phyloP scores from a whole-genome alignment of 371 early-diverging fungal genomes.

The Zancudomyces culisetae region DNA sequence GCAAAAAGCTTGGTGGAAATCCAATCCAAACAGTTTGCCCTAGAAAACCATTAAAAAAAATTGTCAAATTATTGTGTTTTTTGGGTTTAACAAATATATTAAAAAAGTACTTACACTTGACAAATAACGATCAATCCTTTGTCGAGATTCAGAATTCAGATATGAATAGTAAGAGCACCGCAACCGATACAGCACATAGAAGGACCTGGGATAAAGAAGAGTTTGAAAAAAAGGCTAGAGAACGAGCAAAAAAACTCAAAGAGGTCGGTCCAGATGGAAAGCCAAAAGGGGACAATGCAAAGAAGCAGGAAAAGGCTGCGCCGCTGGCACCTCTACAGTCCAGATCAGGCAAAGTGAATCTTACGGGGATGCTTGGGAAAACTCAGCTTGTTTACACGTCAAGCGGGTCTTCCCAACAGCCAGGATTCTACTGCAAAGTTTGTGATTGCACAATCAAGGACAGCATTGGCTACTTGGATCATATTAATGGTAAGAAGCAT shows the following conservation, averaged over 20 bases:
- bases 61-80: too few relatives aligned
- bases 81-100: too few relatives aligned
- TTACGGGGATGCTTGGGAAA: constrained; percentile 60
- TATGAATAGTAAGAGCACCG: too few relatives aligned
- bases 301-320: neutral
- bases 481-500: constrained; percentile 77
- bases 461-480: constrained; percentile 67
- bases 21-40: too few relatives aligned
- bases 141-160: too few relatives aligned
- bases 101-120: too few relatives aligned
- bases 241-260: constrained; percentile 27
- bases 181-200: neutral
- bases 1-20: too few relatives aligned
- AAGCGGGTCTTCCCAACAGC: constrained; percentile 39
- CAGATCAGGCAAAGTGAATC: constrained; percentile 33
- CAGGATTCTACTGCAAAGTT: constrained; percentile 77
- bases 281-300: constrained; percentile 1
- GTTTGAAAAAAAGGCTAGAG: constrained; percentile 34
- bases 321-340: constrained; percentile 12
- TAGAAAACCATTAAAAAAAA: too few relatives aligned
- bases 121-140: too few relatives aligned
- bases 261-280: constrained; percentile 14
- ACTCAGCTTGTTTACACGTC: constrained; percentile 54
- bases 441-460: constrained; percentile 79
- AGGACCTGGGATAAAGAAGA: constrained; percentile 47